A percentile compares a stretch with the other conserved stretches of the same genome.
Evolutionary conservation across 2,329 filamentous ascomycete genomes (phyloP).

Genomic region (Neofusicoccum ribis): DNA sequence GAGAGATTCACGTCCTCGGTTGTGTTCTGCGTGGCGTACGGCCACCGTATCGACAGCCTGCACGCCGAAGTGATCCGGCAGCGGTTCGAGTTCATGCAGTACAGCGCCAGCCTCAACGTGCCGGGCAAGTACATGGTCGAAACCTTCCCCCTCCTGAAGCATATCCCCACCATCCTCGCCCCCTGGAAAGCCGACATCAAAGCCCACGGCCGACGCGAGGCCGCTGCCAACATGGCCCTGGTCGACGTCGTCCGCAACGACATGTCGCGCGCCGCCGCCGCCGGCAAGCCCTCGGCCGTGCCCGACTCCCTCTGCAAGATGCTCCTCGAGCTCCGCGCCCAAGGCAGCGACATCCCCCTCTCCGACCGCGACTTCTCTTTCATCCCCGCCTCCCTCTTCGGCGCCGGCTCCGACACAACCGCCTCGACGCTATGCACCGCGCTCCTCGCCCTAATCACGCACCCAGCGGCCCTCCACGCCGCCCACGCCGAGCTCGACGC

Average conservation of each 20-base stretch:
- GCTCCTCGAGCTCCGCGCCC: constrained; percentile 44
- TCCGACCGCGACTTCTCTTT: constrained; percentile 46
- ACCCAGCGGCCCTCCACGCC: constrained; percentile 45
- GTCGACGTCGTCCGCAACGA: constrained; percentile 44
- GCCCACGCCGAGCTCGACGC: constrained; percentile 46
- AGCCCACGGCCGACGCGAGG: constrained; percentile 39
- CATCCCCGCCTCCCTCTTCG: constrained; percentile 47
- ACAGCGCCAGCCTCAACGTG: constrained; percentile 50
- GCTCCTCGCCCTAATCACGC: constrained; percentile 51
- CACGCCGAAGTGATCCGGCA: constrained; percentile 50
- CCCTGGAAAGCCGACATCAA: constrained; percentile 51
- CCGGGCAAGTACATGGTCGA: constrained; percentile 49
- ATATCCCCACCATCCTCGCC: constrained; percentile 47
- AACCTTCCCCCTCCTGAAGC: constrained; percentile 46
- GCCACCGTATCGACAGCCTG: constrained; percentile 51
- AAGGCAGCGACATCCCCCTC: constrained; percentile 30
- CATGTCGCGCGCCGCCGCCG: constrained; percentile 30
- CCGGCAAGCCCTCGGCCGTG: constrained; percentile 24
- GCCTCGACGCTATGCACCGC: constrained; percentile 50
- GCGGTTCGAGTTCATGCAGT: constrained; percentile 52
- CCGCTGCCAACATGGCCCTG: constrained; percentile 44
- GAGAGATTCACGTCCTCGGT: constrained; percentile 52
- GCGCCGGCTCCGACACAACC: constrained; percentile 54
- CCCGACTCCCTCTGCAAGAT: constrained; percentile 48
- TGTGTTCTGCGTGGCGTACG: constrained; percentile 54